Conservation (phyloP, 352 stramenopile genomes). For the Thraustotheca clavata region DNA sequence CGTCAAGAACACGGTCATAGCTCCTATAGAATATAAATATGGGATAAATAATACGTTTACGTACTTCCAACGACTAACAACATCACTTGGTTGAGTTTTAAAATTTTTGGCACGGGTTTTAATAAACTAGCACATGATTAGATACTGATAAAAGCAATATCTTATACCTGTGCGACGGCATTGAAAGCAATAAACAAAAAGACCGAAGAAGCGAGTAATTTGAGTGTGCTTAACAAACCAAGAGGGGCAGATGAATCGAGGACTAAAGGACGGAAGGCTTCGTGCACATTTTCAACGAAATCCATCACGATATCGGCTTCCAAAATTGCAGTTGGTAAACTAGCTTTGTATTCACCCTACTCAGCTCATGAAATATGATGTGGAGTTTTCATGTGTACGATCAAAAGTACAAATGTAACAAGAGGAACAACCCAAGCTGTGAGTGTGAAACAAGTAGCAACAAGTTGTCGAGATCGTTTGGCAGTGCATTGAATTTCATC, state of each 20-base stretch:
- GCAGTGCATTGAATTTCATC: slow-evolving; percentile 36
- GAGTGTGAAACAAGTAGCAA: slow-evolving; percentile 35
- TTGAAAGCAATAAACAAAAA: slow-evolving; percentile 35
- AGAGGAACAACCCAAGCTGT: slow-evolving; percentile 37
- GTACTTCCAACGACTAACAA: slow-evolving; percentile 36
- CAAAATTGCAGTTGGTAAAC: slow-evolving; percentile 27
- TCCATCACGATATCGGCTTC: slow-evolving; percentile 37
- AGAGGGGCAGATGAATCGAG: slow-evolving; percentile 19
- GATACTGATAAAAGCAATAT: too few relatives aligned
- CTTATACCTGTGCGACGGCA: slow-evolving; percentile 32
- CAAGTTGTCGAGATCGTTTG: slow-evolving; percentile 35
- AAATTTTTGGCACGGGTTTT: slow-evolving; percentile 33
- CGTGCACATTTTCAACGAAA: slow-evolving; percentile 29
- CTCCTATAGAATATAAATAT: slow-evolving; percentile 23
- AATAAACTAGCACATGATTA: slow-evolving; percentile 29
- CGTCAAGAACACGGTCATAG: slow-evolving; percentile 33
- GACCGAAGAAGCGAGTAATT: slow-evolving; percentile 34
- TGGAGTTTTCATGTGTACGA: slow-evolving; percentile 22
- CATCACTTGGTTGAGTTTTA: slow-evolving; percentile 27
- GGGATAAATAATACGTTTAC: background rate
- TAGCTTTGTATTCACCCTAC: slow-evolving; percentile 36
- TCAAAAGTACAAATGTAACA: slow-evolving; percentile 34
- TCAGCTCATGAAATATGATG: background rate
- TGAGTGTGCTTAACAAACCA: slow-evolving; percentile 29
- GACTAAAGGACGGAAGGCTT: slow-evolving; percentile 31